A percentile compares a stretch with the other conserved stretches of the same genome.
Conservation (phyloP, 345 rosid genomes). For the Salix dunnii region DNA sequence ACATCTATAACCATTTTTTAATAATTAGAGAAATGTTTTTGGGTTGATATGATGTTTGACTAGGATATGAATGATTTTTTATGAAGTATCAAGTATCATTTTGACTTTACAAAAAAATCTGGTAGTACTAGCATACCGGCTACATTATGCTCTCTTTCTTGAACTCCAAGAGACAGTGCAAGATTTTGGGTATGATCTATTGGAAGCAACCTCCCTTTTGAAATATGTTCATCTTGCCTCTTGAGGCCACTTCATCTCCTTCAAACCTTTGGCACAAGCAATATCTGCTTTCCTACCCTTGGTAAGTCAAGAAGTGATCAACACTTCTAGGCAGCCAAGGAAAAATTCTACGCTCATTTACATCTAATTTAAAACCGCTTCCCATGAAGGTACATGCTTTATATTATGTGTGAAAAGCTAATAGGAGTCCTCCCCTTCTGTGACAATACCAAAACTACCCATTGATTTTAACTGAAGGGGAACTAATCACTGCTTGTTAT, state of each 20-base stretch:
- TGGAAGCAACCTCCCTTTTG: neutral
- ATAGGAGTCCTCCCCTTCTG: neutral
- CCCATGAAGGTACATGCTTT: neutral
- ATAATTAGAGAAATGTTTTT: neutral
- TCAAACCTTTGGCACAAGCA: neutral
- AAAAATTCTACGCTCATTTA: neutral
- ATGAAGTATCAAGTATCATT: neutral
- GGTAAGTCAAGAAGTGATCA: neutral
- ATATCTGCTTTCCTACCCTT: neutral
- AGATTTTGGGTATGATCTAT: neutral
- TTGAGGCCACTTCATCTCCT: neutral
- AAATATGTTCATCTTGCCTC: neutral
- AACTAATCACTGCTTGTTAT: neutral
- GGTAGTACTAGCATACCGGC: neutral
- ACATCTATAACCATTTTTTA: neutral
- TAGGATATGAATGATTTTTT: neutral
- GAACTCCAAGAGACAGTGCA: neutral
- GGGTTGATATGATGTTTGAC: neutral
- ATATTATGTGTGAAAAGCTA: neutral
- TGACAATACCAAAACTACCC: neutral
- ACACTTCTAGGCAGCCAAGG: neutral
- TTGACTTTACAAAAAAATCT: neutral
- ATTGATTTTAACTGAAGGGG: neutral
- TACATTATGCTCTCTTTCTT: neutral
- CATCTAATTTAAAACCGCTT: neutral